Evolutionary conservation across 2,329 filamentous ascomycete species (phyloP).

Genomic region (Cladobotryum mycophilum): DNA sequence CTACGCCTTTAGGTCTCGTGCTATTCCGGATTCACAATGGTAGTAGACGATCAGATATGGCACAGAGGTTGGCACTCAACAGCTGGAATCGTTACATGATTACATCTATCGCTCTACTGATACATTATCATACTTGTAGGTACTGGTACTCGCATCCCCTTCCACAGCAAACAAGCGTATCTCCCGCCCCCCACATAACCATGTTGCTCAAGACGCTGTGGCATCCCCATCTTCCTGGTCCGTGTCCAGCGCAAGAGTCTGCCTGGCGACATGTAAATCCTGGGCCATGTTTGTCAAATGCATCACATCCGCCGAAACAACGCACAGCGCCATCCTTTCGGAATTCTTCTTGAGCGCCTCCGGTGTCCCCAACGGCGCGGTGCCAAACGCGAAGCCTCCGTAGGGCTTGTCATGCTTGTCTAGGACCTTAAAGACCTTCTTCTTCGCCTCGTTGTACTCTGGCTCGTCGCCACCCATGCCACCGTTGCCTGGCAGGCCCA

Average conservation of each 20-base stretch:
- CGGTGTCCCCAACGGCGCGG: conserved; percentile 18
- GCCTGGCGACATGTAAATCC: conserved; percentile 14
- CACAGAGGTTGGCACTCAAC: no score
- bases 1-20: no score
- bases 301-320: conserved; percentile 19
- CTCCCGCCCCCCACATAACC: not conserved
- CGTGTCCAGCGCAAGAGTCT: conserved; percentile 6
- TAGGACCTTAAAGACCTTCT: conserved; percentile 31
- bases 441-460: conserved; percentile 34
- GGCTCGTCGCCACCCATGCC: conserved; percentile 31
- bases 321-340: conserved; percentile 21
- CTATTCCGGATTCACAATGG: no score
- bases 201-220: not conserved
- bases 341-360: conserved; percentile 20
- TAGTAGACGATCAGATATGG: no score
- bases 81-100: no score
- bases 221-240: conserved; percentile 3
- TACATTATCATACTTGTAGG: no score
- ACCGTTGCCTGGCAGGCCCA: conserved; percentile 32
- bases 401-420: conserved; percentile 42
- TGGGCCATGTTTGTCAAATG: conserved; percentile 17
- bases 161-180: no score
- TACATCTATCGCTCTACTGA: no score
- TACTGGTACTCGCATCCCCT: no score
- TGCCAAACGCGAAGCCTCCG: conserved; percentile 25